phyloP scores from a whole-genome alignment of 306 rosid species.

The Begonia peltatifolia region DNA sequence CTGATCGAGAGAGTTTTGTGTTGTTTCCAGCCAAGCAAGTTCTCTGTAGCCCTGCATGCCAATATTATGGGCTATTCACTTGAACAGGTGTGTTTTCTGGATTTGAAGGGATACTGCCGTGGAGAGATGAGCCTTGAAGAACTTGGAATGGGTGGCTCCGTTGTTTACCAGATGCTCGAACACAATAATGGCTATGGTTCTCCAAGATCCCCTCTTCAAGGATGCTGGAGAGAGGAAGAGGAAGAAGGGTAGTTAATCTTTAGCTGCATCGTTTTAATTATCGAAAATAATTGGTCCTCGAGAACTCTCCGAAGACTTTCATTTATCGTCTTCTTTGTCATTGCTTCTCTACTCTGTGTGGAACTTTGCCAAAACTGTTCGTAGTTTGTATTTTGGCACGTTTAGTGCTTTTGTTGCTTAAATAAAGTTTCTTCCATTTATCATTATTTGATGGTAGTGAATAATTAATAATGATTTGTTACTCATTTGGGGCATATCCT shows the following conservation, averaged over 20 bases:
- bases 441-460: too few species aligned
- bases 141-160: slow-evolving; percentile 48
- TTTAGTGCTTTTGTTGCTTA: too few species aligned
- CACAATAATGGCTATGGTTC: slow-evolving; percentile 29
- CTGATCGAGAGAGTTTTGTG: slow-evolving; percentile 56
- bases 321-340: too few species aligned
- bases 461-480: too few species aligned
- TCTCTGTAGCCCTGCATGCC: slow-evolving; percentile 67
- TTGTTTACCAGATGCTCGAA: slow-evolving; percentile 32
- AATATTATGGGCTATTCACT: slow-evolving; percentile 17
- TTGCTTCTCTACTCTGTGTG: too few species aligned
- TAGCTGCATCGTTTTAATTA: background rate
- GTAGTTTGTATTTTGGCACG: too few species aligned
- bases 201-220: slow-evolving; percentile 66
- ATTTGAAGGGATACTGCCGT: slow-evolving; percentile 36
- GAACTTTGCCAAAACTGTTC: too few species aligned
- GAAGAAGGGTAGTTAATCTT: slow-evolving; percentile 21
- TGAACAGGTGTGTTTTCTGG: slow-evolving; percentile 23
- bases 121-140: slow-evolving; percentile 32
- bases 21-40: slow-evolving; percentile 70
- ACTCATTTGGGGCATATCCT: too few species aligned
- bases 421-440: too few species aligned
- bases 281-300: too few species aligned
- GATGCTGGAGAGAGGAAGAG: slow-evolving; percentile 80
- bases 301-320: too few species aligned